Evolutionary conservation across 1,284 basidiomycete species (phyloP).

Genomic region (Cystobasidium sp.): DNA sequence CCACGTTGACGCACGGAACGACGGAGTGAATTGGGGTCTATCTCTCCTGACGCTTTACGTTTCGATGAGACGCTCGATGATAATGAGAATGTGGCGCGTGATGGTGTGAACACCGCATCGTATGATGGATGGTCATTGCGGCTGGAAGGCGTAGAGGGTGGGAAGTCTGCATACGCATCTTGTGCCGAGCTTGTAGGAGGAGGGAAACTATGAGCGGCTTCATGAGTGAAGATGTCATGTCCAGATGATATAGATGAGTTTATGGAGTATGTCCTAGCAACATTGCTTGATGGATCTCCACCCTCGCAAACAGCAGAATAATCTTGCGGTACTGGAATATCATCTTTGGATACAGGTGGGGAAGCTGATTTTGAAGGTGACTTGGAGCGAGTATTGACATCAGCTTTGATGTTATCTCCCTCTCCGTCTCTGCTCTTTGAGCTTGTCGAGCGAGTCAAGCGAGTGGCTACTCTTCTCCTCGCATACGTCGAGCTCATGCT

Average conservation of each 20-base stretch:
- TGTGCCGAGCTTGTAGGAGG: neutral
- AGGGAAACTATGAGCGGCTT: too few species aligned
- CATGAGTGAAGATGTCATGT: too few species aligned
- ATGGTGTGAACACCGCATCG: neutral
- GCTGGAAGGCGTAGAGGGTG: neutral
- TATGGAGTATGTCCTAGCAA: too few species aligned
- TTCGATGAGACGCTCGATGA: slow-evolving; percentile 14
- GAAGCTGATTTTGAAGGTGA: neutral
- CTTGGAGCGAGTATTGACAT: neutral
- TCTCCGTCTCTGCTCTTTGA: neutral
- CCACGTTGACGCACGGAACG: slow-evolving; percentile 20
- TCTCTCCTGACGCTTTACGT: slow-evolving; percentile 11
- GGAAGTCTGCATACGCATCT: neutral
- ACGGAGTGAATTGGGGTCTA: slow-evolving; percentile 6
- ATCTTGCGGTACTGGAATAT: slow-evolving; percentile 3
- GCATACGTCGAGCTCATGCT: slow-evolving; percentile 9
- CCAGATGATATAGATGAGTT: too few species aligned
- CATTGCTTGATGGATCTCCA: too few species aligned
- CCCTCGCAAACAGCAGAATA: too few species aligned
- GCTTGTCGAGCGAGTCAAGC: slow-evolving; percentile 10
- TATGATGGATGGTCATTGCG: neutral
- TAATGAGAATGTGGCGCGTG: slow-evolving; percentile 7
- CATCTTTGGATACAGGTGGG: neutral
- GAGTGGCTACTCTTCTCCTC: slow-evolving; percentile 14
- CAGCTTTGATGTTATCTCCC: neutral